Conservation (phyloP, 768 basidiomycete genomes). For the Mycena floridula region DNA sequence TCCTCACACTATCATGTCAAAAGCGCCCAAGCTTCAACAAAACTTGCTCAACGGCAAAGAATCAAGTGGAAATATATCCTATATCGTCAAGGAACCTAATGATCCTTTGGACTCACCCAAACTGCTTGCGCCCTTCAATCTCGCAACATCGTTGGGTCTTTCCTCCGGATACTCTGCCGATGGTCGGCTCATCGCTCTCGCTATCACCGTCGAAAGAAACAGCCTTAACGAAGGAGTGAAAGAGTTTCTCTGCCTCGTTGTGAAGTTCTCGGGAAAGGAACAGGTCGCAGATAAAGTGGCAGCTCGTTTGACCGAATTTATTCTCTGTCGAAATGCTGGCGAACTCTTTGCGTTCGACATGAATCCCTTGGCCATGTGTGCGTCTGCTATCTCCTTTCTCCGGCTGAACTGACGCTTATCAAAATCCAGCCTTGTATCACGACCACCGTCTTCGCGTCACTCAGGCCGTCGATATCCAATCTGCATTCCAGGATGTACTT, state of each 20-base stretch:
- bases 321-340: constrained; percentile 39
- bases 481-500: constrained; percentile 36
- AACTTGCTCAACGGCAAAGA: no score
- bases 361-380: constrained; percentile 40
- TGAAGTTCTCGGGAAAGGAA: no score
- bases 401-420: no score
- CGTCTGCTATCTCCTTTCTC: no score
- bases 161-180: constrained; percentile 41
- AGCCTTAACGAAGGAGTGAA: neutral
- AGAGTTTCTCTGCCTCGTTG: no score
- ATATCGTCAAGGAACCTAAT: no score
- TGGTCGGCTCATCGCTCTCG: constrained; percentile 39
- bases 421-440: constrained; percentile 37
- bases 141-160: constrained; percentile 32
- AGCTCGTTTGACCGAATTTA: constrained; percentile 17
- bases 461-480: constrained; percentile 55
- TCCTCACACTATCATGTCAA: no score
- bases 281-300: no score
- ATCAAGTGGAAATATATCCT: no score
- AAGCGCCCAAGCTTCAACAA: no score
- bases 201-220: constrained; percentile 32
- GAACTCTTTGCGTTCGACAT: constrained; percentile 52
- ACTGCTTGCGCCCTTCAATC: neutral
- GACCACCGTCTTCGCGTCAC: constrained; percentile 36
- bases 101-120: no score